Base-by-base conservation (phyloP, 1,284 basidiomycete species). In the Heterobasidion irregulare region DNA sequence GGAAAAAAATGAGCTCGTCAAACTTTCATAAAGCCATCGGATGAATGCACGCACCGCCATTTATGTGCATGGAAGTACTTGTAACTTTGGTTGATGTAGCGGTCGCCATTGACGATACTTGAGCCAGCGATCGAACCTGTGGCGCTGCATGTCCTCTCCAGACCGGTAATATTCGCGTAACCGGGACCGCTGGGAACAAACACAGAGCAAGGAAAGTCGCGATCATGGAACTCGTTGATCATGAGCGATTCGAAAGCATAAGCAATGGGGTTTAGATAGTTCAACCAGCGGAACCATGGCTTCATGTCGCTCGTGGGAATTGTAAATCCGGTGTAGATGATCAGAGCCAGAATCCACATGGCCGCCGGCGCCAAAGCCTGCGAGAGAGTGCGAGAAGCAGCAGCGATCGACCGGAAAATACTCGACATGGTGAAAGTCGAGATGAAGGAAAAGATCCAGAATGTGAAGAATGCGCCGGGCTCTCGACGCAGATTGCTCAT, bases 281-380 rank as follows among this genome's bases (percentile, higher is more conserved):
- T 82, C 50, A 92, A 82, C 91, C 91, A 93, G 74, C 89, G 91
- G 15, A 93, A 68, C 91, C 91, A 95, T 53, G 90, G 74, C 66
- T 91, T 87, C 91, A 94, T 92, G 55, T 79, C 75, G 61, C 78
- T 77, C 8, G 84, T 77, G 1, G 86, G 86, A 58, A 89, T 80
- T 56, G 85, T 82, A 65, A 89, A 92, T 2, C 89, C 89, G 12
- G 75, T 74, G 61, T 86, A 87, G 68, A 75, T 75, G 59, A 78
- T 71, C 76, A 81, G 62, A 16, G 66, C 72, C 10, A 77, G 62
- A 54, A 77, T 74, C 52, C 75, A 63, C 45, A 74, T 56, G 1
- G 72, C 70, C 16, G 75, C 70, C 0, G 74, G 74, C 1, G 73
- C 68, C 56, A 76, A 64, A 6, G 75, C 75, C 52, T 72, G 67